Percentiles rank a stretch among this genome's conserved stretches.
phyloP scores from a whole-genome alignment of 495 filamentous ascomycete species.

The Xylaria grammica region DNA sequence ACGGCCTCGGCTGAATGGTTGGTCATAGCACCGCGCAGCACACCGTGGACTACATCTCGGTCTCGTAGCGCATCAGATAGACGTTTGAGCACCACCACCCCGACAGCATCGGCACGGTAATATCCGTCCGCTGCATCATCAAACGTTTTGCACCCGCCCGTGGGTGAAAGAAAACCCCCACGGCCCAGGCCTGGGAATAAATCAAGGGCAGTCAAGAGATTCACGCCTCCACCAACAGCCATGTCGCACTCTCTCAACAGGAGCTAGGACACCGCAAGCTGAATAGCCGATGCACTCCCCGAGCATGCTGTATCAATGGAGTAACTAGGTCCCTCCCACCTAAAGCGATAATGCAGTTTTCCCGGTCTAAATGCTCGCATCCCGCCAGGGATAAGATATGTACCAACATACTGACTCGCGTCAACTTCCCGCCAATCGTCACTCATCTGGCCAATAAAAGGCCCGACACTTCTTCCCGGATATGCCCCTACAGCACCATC shows the following conservation, averaged over 20 bases:
- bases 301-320: constrained; percentile 56
- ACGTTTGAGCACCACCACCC: constrained; percentile 49
- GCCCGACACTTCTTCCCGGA: not conserved
- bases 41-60: constrained; percentile 49
- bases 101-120: constrained; percentile 57
- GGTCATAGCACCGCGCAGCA: constrained; percentile 41
- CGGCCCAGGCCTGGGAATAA: constrained; percentile 62
- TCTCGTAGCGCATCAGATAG: constrained; percentile 53
- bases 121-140: constrained; percentile 58
- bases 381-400: constrained; percentile 80
- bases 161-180: constrained; percentile 41
- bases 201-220: constrained; percentile 68
- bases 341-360: constrained; percentile 51
- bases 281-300: constrained; percentile 43
- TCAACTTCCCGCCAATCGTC: constrained; percentile 84
- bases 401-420: constrained; percentile 75
- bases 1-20: constrained; percentile 52
- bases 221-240: constrained; percentile 65
- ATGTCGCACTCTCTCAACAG: constrained; percentile 75
- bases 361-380: constrained; percentile 72
- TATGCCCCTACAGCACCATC: constrained; percentile 65
- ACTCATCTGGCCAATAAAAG: constrained; percentile 53
- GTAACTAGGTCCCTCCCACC: constrained; percentile 45
- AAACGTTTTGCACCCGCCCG: constrained; percentile 32
- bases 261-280: constrained; percentile 58